phyloP scores from a whole-genome alignment of 371 early-diverging fungal genomes.

The Cladochytrium tenue region DNA sequence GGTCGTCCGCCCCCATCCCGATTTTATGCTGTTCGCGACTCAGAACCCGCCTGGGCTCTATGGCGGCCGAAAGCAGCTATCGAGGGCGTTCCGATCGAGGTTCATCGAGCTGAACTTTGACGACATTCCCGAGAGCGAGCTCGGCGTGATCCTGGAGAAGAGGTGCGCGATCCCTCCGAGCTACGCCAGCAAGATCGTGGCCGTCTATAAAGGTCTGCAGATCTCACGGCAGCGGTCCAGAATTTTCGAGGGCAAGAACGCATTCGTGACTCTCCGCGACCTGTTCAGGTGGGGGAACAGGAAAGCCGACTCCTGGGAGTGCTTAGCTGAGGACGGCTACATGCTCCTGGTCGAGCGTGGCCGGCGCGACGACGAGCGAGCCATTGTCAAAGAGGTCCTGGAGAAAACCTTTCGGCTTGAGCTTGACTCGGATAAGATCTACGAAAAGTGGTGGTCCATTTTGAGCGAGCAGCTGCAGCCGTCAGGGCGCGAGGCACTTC shows the following conservation, averaged over 20 bases:
- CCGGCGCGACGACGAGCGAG: slow-evolving; percentile 82
- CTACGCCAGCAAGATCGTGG: slow-evolving; percentile 84
- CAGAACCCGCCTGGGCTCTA: slow-evolving; percentile 98
- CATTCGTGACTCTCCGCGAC: slow-evolving; percentile 96
- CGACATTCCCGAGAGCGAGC: slow-evolving; percentile 88
- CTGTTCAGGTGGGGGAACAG: slow-evolving; percentile 98
- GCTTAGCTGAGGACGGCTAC: slow-evolving; percentile 89
- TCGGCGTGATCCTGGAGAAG: slow-evolving; percentile 82
- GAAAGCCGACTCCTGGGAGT: slow-evolving; percentile 72
- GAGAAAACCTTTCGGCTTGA: slow-evolving; percentile 80
- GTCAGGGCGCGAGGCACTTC: too few species aligned
- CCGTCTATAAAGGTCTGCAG: slow-evolving; percentile 79
- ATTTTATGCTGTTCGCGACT: slow-evolving; percentile 99
- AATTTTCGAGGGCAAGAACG: slow-evolving; percentile 90
- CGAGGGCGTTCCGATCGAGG: slow-evolving; percentile 98
- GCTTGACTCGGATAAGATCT: slow-evolving; percentile 66
- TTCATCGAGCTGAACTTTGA: slow-evolving; percentile 97
- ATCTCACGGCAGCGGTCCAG: slow-evolving; percentile 70
- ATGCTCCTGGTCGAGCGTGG: slow-evolving; percentile 95
- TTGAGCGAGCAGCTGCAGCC: too few species aligned
- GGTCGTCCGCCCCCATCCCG: slow-evolving; percentile 90
- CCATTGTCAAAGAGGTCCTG: slow-evolving; percentile 77
- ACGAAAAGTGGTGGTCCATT: slow-evolving; percentile 53
- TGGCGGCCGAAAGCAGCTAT: slow-evolving; percentile 98
- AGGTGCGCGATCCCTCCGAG: slow-evolving; percentile 88